phyloP scores from a whole-genome alignment of 495 filamentous ascomycete genomes.

The Hypoxylon crocopeplum region DNA sequence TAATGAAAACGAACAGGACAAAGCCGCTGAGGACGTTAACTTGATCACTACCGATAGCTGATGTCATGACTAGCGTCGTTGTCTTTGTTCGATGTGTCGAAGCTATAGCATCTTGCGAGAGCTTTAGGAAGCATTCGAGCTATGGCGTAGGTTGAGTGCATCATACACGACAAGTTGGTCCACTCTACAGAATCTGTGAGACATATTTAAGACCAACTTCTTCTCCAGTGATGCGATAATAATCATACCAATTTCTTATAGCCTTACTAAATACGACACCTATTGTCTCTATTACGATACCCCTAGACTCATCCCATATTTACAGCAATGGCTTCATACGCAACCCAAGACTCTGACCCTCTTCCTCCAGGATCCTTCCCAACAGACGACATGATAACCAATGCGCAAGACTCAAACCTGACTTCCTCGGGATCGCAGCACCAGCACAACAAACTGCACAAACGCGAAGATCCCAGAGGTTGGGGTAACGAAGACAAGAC shows the following conservation, averaged over 20 bases:
- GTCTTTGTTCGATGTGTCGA: background rate
- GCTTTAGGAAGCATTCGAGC: background rate
- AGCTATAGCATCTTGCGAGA: slow-evolving; percentile 8
- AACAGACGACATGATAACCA: slow-evolving; percentile 6
- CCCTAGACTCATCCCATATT: background rate
- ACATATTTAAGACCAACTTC: slow-evolving; percentile 16
- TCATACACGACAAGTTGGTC: slow-evolving; percentile 6
- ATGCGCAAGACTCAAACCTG: slow-evolving; percentile 2
- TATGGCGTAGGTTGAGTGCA: background rate
- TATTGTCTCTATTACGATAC: background rate
- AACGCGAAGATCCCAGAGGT: slow-evolving; percentile 38
- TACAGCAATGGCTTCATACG: slow-evolving; percentile 23
- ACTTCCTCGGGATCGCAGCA: slow-evolving; percentile 6
- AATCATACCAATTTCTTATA: too few relatives aligned
- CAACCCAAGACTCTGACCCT: background rate
- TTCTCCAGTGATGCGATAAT: too few relatives aligned
- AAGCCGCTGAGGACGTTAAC: slow-evolving; percentile 16
- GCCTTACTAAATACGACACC: too few relatives aligned
- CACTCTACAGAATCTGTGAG: background rate
- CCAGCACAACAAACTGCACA: slow-evolving; percentile 45
- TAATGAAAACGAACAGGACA: slow-evolving; percentile 26
- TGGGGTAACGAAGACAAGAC: slow-evolving; percentile 23
- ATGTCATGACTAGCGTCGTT: slow-evolving; percentile 30
- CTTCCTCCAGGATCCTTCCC: slow-evolving; percentile 25
- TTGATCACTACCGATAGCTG: slow-evolving; percentile 20